Percentiles rank a stretch among this genome's conserved stretches.
These are phyloP conservation scores for Coniochaeta sp. DNA, from an alignment of 2,329 filamentous ascomycete species.

Conservation along the genomic window DNA sequence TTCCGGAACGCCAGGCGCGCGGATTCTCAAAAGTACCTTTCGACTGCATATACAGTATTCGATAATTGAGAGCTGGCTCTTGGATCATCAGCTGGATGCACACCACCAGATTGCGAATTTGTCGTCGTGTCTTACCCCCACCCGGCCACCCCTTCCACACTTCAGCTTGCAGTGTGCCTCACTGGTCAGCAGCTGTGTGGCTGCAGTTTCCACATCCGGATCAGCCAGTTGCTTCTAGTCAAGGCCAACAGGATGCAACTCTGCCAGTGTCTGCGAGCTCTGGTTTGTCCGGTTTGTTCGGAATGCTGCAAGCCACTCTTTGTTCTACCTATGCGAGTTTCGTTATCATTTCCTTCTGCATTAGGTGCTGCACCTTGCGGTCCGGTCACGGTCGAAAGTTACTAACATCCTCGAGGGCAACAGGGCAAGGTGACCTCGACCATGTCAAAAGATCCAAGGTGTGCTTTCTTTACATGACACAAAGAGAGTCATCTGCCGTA, in stretches of 20 bases:
- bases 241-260: not conserved
- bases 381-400: too few relatives aligned
- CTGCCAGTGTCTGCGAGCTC: not conserved
- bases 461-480: not conserved
- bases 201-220: not conserved
- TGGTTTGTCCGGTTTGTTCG: not conserved
- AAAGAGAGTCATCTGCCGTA: not conserved
- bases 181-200: not conserved
- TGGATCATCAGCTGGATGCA: not conserved
- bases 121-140: not conserved
- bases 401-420: not conserved
- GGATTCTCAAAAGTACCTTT: not conserved
- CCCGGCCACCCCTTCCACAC: too few relatives aligned
- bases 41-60: not conserved
- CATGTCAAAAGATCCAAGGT: not conserved
- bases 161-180: not conserved
- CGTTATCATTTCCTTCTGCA: not conserved
- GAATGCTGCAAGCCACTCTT: not conserved
- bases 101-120: not conserved
- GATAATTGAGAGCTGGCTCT: too few relatives aligned
- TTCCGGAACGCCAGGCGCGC: not conserved
- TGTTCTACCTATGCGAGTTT: not conserved
- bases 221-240: not conserved
- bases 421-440: not conserved
- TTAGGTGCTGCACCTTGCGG: not conserved